Conservation (phyloP, 2,329 filamentous ascomycete species). For the Rhynchosporium agropyri region DNA sequence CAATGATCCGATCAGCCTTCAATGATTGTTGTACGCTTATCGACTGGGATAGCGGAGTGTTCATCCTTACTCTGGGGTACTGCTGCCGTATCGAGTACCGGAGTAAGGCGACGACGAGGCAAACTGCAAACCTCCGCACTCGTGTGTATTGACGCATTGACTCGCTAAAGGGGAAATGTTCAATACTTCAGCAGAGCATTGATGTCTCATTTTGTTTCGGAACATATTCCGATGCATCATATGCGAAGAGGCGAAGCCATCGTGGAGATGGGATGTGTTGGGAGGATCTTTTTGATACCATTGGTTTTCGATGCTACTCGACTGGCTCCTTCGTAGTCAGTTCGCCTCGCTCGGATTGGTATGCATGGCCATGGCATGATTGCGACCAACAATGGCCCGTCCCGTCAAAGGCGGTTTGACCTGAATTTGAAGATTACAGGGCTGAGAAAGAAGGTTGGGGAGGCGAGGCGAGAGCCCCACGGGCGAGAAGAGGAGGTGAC, state of each 20-base stretch:
- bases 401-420: constrained; percentile 8
- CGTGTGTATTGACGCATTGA: constrained; percentile 11
- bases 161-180: background rate
- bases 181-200: constrained; percentile 21
- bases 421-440: constrained; percentile 8
- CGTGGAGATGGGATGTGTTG: background rate
- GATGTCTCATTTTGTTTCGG: constrained; percentile 23
- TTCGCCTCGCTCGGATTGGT: constrained; percentile 6
- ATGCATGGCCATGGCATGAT: constrained; percentile 19
- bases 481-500: background rate
- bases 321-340: background rate
- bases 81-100: constrained; percentile 14
- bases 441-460: constrained; percentile 6
- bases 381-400: constrained; percentile 24
- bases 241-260: constrained; percentile 25
- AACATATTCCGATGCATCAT: constrained; percentile 9
- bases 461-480: background rate
- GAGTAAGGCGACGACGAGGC: constrained; percentile 19
- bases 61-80: constrained; percentile 25
- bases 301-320: constrained; percentile 8
- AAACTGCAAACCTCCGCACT: constrained; percentile 8
- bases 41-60: constrained; percentile 21
- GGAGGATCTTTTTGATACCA: background rate
- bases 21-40: constrained; percentile 22
- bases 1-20: constrained; percentile 18